Base-by-base conservation (phyloP, 2,329 filamentous ascomycete species). In the Pseudocercospora fijiensis region DNA sequence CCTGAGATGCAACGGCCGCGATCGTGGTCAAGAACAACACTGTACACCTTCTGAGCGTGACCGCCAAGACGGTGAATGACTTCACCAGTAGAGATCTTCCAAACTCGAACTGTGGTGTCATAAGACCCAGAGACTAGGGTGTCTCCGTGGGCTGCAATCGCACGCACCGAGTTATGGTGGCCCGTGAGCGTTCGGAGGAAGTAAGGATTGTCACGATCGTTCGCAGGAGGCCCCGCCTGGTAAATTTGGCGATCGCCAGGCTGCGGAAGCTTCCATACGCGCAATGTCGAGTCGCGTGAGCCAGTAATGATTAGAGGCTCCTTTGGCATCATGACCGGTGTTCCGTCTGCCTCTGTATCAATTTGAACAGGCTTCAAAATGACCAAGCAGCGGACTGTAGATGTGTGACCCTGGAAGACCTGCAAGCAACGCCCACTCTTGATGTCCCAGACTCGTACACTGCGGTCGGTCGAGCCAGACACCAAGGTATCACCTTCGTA, bases 361-460 rank as follows among this genome's bases (percentile, higher is more conserved):
- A 92, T 87, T 72, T 92, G 85, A 0, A 89, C 88, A 0, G 95
- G 92, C 84, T 96, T 90, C 49, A 99, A 82, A 62, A 99, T 98
- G 75, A 98, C 93, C 65, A 99, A 81, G 74, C 95, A 99, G 67
- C 95, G 89, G 3, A 99, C 95, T 13, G 95, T 99, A 47, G 94
- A 98, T 9, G 95, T 99, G 75, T 99, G 95, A 0, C 95, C 96
- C 74, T 97, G 93, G 76, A 99, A 99, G 0, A 96, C 89, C 75
- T 99, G 95, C 10, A 93, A 94, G 77, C 94, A 97, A 52, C 90
- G 86, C 0, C 93, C 95, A 71, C 90, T 90, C 74, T 96, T 92
- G 67, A 99, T 97, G 75, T 99, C 94, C 95, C 95, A 99, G 0
- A 99, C 94, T n/a, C 95, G 88, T n/a, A 99, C 95, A 10, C 95